phyloP scores from a whole-genome alignment of 805 yeast genomes.

The Torulaspora delbrueckii region DNA sequence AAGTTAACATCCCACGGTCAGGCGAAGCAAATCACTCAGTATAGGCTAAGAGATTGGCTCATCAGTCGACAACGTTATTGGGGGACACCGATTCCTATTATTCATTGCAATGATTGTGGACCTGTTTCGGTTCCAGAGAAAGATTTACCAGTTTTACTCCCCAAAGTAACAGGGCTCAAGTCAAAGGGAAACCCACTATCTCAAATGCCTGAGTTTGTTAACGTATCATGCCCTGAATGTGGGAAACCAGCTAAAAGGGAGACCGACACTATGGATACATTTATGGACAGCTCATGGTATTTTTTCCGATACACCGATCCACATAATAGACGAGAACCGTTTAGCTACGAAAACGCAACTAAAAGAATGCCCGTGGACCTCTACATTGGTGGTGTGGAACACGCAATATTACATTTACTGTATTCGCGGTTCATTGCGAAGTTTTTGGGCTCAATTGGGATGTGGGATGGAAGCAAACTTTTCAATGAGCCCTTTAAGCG shows the following conservation, averaged over 20 bases:
- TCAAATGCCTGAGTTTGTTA: constrained; percentile 59
- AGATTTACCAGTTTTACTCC: constrained; percentile 78
- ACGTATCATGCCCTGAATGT: constrained; percentile 79
- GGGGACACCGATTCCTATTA: constrained; percentile 98
- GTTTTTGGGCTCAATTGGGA: constrained; percentile 60
- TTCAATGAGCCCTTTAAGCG: constrained; percentile 76
- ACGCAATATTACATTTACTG: constrained; percentile 86
- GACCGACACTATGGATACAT: constrained; percentile 98
- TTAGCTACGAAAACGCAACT: constrained; percentile 46
- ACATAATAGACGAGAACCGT: constrained; percentile 51
- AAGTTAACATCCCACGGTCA: constrained; percentile 36
- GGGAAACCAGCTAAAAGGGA: constrained; percentile 71
- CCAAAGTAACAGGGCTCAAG: constrained; percentile 47
- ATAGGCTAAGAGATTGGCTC: constrained; percentile 85
- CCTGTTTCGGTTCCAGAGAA: constrained; percentile 86
- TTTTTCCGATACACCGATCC: constrained; percentile 80
- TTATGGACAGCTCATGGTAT: constrained; percentile 98
- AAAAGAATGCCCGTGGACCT: constrained; percentile 75
- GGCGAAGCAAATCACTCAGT: constrained; percentile 51
- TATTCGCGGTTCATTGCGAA: constrained; percentile 84
- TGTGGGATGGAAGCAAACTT: constrained; percentile 57
- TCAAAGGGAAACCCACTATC: constrained; percentile 66
- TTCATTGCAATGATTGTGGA: constrained; percentile 85
- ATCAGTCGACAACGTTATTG: constrained; percentile 92
- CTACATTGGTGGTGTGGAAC: constrained; percentile 94